Evolutionary conservation across 805 yeast genomes (phyloP).

Genomic region (Starmerella etchellsii): DNA sequence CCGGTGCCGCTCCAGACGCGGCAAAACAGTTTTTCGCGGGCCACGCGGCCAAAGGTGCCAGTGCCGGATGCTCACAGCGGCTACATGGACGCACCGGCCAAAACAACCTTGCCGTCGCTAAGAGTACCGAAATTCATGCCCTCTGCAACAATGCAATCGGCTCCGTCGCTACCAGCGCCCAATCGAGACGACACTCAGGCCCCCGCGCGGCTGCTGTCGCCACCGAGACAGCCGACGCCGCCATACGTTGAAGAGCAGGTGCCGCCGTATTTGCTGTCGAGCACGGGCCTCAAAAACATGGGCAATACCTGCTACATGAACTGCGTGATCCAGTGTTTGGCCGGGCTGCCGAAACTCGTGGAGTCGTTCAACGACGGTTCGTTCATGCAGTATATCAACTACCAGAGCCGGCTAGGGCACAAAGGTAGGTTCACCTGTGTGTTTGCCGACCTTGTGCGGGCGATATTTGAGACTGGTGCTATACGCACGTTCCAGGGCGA

Average conservation of each 20-base stretch:
- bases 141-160: neutral
- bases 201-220: neutral
- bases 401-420: constrained; percentile 62
- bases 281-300: constrained; percentile 64
- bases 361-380: constrained; percentile 48
- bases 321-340: constrained; percentile 72
- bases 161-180: constrained; percentile 1
- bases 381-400: constrained; percentile 56
- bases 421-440: constrained; percentile 63
- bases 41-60: too few species aligned
- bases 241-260: constrained; percentile 5
- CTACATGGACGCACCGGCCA: constrained; percentile 11
- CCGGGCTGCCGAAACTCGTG: constrained; percentile 56
- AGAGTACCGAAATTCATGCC: constrained; percentile 9
- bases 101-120: constrained; percentile 2
- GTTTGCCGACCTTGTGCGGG: constrained; percentile 47
- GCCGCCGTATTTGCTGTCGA: constrained; percentile 27
- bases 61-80: too few species aligned
- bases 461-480: constrained; percentile 29
- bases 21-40: neutral
- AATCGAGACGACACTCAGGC: neutral
- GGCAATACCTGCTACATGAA: constrained; percentile 94
- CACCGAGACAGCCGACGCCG: neutral
- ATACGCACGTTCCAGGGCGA: too few species aligned
- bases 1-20: too few species aligned